Conservation (phyloP, 106 monocot species). For the Triglochin maritima region DNA sequence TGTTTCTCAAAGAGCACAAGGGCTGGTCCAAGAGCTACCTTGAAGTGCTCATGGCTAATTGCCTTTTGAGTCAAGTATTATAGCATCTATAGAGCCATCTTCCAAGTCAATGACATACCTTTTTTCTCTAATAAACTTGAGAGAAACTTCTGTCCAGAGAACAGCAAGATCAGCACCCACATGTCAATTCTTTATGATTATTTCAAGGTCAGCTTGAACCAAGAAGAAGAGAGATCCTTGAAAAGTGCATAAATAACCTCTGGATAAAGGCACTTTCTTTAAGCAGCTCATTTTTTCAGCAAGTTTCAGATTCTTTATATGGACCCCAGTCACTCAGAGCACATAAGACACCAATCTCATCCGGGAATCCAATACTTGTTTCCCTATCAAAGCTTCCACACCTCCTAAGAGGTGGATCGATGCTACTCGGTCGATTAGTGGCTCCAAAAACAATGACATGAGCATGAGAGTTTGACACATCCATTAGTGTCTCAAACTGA, state of each 20-base stretch:
- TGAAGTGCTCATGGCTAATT: conserved; percentile 78
- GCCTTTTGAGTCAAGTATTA: conserved; percentile 83
- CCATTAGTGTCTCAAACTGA: conserved; percentile 75
- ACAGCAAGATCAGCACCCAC: conserved; percentile 84
- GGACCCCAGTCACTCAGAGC: too few relatives aligned
- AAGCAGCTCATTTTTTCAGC: too few relatives aligned
- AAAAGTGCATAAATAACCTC: too few relatives aligned
- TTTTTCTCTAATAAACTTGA: conserved; percentile 76
- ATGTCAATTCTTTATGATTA: conserved; percentile 61
- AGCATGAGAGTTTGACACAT: conserved; percentile 61
- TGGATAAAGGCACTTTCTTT: too few relatives aligned
- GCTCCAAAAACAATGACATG: conserved; percentile 86
- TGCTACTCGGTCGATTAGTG: conserved; percentile 71
- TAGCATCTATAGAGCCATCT: conserved; percentile 81
- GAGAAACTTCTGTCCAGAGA: conserved; percentile 73
- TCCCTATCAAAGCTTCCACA: conserved; percentile 83
- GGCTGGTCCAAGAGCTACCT: conserved; percentile 88
- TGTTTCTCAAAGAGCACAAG: conserved; percentile 79
- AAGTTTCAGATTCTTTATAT: too few relatives aligned
- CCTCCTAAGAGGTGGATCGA: conserved; percentile 74
- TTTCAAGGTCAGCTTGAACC: conserved; percentile 64
- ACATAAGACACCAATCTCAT: too few relatives aligned
- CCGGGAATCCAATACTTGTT: conserved; percentile 75
- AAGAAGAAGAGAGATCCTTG: too few relatives aligned
- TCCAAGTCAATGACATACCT: conserved; percentile 87